A percentile compares a stretch with the other conserved stretches of the same genome.
Evolutionary conservation across 2,329 filamentous ascomycete species (phyloP).

Genomic region (Cyclaneusma minus): DNA sequence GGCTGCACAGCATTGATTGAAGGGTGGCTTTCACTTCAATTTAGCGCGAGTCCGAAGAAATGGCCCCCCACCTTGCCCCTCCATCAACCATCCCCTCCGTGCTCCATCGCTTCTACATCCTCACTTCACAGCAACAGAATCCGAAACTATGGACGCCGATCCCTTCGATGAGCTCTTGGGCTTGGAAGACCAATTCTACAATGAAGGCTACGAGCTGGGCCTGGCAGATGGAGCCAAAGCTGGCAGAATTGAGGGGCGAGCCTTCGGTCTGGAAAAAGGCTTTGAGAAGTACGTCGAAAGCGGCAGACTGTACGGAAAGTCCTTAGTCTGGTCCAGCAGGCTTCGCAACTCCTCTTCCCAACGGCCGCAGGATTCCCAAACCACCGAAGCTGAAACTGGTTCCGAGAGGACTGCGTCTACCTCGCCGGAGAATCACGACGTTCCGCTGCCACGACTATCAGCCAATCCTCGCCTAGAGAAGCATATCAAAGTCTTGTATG

Average conservation of each 20-base stretch:
- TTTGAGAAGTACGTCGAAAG: constrained; percentile 83
- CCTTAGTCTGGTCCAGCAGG: constrained; percentile 71
- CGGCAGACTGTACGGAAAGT: constrained; percentile 63
- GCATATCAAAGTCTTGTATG: constrained; percentile 61
- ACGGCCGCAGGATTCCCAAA: constrained; percentile 3
- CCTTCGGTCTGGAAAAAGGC: constrained; percentile 81
- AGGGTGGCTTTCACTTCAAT: no score
- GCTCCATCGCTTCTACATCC: no score
- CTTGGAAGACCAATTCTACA: constrained; percentile 58
- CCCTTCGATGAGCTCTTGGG: constrained; percentile 30
- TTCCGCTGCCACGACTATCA: constrained; percentile 29
- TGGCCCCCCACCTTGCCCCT: no score
- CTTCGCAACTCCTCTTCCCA: no score
- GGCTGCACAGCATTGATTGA: no score
- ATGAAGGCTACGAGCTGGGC: constrained; percentile 66
- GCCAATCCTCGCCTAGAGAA: constrained; percentile 54
- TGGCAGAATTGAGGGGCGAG: constrained; percentile 74
- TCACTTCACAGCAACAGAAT: constrained; percentile 1
- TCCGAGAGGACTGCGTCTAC: constrained; percentile 10
- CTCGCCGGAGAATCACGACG: no score
- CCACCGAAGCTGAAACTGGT: constrained; percentile 11
- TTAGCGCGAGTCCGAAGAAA: no score
- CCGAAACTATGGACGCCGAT: constrained; percentile 9
- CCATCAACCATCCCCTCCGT: no score
- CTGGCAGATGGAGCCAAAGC: constrained; percentile 58